Conservation (phyloP, 495 filamentous ascomycete genomes). For the Penicillium paxilli region DNA sequence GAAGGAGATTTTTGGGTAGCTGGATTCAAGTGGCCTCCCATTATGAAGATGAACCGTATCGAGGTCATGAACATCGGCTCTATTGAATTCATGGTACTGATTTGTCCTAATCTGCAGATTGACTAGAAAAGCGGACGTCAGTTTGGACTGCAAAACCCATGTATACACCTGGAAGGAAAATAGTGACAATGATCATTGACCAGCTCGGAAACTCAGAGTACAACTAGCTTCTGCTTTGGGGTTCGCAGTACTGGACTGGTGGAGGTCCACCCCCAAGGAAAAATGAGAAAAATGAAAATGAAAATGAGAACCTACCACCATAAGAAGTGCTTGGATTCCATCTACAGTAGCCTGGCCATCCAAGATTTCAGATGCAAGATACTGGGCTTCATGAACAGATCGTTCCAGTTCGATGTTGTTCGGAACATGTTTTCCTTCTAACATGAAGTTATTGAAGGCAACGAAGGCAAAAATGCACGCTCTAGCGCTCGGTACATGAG, state of each 20-base stretch:
- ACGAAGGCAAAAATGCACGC: neutral
- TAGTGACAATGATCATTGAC: neutral
- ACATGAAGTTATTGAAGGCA: neutral
- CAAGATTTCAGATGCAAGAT: neutral
- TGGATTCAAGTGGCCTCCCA: neutral
- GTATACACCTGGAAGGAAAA: neutral
- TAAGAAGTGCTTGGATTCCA: neutral
- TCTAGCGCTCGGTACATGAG: neutral
- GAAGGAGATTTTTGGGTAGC: neutral
- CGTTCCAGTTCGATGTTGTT: neutral
- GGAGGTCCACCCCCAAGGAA: neutral
- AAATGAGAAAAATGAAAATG: neutral
- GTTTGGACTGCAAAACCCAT: neutral
- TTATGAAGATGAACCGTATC: neutral
- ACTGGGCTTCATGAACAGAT: neutral
- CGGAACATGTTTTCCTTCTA: neutral
- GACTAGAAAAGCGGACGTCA: neutral
- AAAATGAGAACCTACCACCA: neutral
- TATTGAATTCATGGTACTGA: neutral
- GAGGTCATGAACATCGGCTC: neutral
- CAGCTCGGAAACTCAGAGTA: too few relatives aligned
- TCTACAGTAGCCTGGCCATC: neutral
- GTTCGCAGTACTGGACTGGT: neutral
- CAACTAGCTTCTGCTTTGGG: too few relatives aligned
- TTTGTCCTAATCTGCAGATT: neutral